phyloP scores from a whole-genome alignment of 2,329 filamentous ascomycete genomes.

The Colletotrichum liriopes region DNA sequence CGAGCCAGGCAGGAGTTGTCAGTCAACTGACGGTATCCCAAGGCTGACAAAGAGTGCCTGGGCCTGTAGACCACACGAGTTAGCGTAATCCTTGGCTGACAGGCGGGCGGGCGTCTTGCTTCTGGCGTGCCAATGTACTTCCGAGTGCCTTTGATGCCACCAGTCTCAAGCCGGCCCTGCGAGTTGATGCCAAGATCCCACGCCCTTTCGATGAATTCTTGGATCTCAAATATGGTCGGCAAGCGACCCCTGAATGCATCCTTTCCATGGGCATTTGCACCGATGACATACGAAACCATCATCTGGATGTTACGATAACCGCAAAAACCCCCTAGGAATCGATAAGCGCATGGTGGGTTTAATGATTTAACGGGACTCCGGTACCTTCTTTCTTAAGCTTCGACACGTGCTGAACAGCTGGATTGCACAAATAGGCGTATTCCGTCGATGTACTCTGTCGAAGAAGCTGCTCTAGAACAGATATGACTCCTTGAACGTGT shows the following conservation, averaged over 20 bases:
- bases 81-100: neutral
- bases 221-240: conserved; percentile 85
- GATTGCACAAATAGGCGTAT: conserved; percentile 85
- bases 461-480: conserved; percentile 74
- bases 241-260: conserved; percentile 73
- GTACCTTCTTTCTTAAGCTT: conserved; percentile 83
- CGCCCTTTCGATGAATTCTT: conserved; percentile 88
- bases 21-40: conserved; percentile 72
- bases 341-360: neutral
- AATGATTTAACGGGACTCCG: conserved; percentile 1
- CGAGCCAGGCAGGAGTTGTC: neutral
- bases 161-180: conserved; percentile 83
- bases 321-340: conserved; percentile 82
- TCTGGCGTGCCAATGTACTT: conserved; percentile 98
- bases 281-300: conserved; percentile 84
- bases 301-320: conserved; percentile 97
- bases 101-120: conserved; percentile 61
- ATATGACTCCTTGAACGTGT: conserved; percentile 70
- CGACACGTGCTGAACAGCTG: conserved; percentile 82
- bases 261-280: conserved; percentile 68
- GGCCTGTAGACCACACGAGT: conserved; percentile 66
- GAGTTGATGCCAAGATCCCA: conserved; percentile 90
- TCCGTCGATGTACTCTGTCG: conserved; percentile 75
- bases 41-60: conserved; percentile 83
- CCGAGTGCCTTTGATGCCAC: conserved; percentile 87